Percentiles rank a stretch among this genome's conserved stretches.
Conservation (phyloP, 2,329 filamentous ascomycete genomes). For the Talaromyces islandicus region DNA sequence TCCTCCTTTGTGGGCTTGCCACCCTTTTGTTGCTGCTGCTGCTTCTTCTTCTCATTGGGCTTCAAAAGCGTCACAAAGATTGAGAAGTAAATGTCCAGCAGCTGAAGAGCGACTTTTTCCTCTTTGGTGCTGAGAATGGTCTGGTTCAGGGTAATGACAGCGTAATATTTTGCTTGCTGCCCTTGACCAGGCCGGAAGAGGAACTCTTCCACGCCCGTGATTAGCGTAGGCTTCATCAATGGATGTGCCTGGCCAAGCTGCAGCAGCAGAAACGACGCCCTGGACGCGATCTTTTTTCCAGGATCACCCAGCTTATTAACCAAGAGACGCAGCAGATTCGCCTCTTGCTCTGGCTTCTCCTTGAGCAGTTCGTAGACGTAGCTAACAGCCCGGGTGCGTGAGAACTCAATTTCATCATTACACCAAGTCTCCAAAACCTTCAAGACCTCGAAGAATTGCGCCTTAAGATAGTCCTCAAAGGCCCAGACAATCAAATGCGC, state of each 20-base stretch:
- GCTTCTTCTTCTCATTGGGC: constrained; percentile 31
- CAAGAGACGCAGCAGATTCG: constrained; percentile 81
- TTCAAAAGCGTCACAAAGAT: constrained; percentile 81
- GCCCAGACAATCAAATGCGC: constrained; percentile 80
- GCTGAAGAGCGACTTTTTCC: constrained; percentile 68
- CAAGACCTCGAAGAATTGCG: constrained; percentile 85
- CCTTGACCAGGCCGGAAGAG: constrained; percentile 83
- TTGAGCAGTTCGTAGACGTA: constrained; percentile 88
- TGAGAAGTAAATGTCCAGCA: constrained; percentile 88
- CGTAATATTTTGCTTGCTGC: constrained; percentile 87
- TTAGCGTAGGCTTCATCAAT: constrained; percentile 85
- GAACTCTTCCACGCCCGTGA: constrained; percentile 80
- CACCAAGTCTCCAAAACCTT: constrained; percentile 90
- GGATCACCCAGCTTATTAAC: constrained; percentile 97
- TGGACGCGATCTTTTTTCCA: constrained; percentile 90
- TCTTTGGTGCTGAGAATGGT: constrained; percentile 85
- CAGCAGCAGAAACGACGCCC: constrained; percentile 86
- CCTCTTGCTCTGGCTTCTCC: constrained; percentile 95
- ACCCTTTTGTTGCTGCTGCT: constrained; percentile 39
- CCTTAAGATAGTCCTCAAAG: constrained; percentile 94
- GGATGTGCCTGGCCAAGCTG: constrained; percentile 86
- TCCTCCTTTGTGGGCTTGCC: constrained; percentile 33
- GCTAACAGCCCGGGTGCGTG: constrained; percentile 77
- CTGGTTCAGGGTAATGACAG: constrained; percentile 93
- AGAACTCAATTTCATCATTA: constrained; percentile 91